A percentile compares a stretch with the other conserved stretches of the same genome.
Conservation (phyloP, 805 yeast genomes). For the Priceomyces fermenticarens region DNA sequence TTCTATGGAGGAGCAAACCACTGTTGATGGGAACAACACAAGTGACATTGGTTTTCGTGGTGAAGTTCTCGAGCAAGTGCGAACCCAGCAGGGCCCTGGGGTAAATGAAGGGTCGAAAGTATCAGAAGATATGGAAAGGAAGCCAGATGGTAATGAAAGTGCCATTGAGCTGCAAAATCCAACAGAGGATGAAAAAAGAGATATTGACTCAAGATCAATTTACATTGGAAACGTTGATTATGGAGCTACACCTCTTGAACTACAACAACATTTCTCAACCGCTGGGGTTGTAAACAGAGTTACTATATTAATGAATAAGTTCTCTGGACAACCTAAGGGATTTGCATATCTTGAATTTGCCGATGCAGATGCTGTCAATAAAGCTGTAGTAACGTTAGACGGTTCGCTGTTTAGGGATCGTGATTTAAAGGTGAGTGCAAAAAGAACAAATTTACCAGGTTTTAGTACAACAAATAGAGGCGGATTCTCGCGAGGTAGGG, state of each 20-base stretch:
- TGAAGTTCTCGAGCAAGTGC: not conserved
- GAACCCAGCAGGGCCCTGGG: not conserved
- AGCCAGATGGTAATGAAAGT: constrained; percentile 63
- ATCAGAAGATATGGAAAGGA: constrained; percentile 45
- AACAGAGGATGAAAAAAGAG: constrained; percentile 48
- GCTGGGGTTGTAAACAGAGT: constrained; percentile 78
- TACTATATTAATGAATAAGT: constrained; percentile 69
- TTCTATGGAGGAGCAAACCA: constrained; percentile 18
- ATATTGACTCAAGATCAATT: constrained; percentile 71
- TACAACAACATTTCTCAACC: constrained; percentile 67
- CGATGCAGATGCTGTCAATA: constrained; percentile 59
- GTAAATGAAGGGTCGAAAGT: constrained; percentile 6
- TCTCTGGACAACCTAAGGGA: constrained; percentile 82
- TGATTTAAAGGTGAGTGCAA: constrained; percentile 67
- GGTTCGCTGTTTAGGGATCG: constrained; percentile 68
- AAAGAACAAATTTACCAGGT: constrained; percentile 82
- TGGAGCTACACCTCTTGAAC: constrained; percentile 72
- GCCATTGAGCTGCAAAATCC: constrained; percentile 49
- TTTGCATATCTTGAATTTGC: constrained; percentile 83
- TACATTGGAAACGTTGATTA: constrained; percentile 87
- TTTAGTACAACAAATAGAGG: constrained; percentile 31
- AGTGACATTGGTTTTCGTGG: not conserved
- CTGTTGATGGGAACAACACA: not conserved
- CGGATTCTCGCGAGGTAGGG: constrained; percentile 42
- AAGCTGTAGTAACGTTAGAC: constrained; percentile 60